A percentile compares a stretch with the other conserved stretches of the same genome.
Conservation (phyloP, 306 rosid species). For the Sindora glabra region DNA sequence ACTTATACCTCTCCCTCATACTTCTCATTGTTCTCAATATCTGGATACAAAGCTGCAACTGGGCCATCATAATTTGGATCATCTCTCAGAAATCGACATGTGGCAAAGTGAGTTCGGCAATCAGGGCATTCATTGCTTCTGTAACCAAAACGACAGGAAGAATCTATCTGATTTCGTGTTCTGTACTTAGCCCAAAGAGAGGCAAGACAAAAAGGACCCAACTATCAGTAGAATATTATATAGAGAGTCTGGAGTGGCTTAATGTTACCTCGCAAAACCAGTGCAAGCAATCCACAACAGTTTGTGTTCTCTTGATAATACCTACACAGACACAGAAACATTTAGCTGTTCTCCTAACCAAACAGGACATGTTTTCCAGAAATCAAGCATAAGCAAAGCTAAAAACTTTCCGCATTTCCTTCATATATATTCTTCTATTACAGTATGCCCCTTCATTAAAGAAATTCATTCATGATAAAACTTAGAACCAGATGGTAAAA, state of each 20-base stretch:
- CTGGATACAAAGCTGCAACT: constrained; percentile 78
- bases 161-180: neutral
- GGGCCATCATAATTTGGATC: constrained; percentile 93
- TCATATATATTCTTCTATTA: too few species aligned
- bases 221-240: constrained; percentile 15
- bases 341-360: constrained; percentile 1
- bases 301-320: constrained; percentile 85
- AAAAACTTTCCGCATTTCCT: too few species aligned
- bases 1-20: constrained; percentile 79
- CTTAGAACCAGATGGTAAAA: constrained; percentile 3
- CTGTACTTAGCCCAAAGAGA: constrained; percentile 13
- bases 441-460: too few species aligned
- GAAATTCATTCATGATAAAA: neutral
- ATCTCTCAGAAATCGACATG: constrained; percentile 95
- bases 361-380: too few species aligned
- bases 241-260: constrained; percentile 6
- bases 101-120: constrained; percentile 96
- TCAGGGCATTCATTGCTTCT: constrained; percentile 98
- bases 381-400: neutral
- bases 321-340: constrained; percentile 34
- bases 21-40: constrained; percentile 87
- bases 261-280: constrained; percentile 67
- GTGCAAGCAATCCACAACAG: constrained; percentile 97
- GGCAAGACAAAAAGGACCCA: too few species aligned
- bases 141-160: constrained; percentile 28